Conservation (phyloP, 305 asterid genomes). For the Fraxinus nigra region DNA sequence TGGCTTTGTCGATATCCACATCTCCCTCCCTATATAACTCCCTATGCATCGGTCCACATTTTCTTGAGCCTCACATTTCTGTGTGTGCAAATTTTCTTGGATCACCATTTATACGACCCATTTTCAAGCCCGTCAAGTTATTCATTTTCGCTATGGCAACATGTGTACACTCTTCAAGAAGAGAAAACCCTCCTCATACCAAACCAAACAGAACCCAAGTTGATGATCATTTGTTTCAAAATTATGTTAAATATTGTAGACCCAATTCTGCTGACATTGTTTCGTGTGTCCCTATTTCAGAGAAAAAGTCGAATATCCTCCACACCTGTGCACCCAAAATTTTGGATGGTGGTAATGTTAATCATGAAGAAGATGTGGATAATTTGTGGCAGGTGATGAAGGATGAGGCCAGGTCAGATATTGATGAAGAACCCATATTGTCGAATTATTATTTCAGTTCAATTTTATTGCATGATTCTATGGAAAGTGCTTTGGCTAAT, state of each 20-base stretch:
- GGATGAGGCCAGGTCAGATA: background rate
- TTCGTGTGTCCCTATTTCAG: background rate
- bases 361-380: background rate
- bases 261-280: background rate
- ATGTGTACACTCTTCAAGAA: background rate
- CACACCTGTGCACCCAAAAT: no score
- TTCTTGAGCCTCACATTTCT: background rate
- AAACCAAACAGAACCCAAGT: background rate
- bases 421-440: constrained; percentile 7
- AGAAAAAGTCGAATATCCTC: no score
- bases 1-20: background rate
- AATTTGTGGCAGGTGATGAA: constrained; percentile 1
- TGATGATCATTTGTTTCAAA: background rate
- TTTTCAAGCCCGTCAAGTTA: background rate
- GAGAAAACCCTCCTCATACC: background rate
- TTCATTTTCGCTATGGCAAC: background rate
- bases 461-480: background rate
- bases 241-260: background rate
- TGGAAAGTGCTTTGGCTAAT: constrained; percentile 3
- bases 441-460: background rate
- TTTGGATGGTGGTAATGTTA: background rate
- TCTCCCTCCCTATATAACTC: background rate
- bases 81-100: background rate
- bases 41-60: no score
- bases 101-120: background rate